These are phyloP conservation scores for Willaertia magna DNA, from an alignment of 208 protist genomes.

Conservation along the genomic window DNA sequence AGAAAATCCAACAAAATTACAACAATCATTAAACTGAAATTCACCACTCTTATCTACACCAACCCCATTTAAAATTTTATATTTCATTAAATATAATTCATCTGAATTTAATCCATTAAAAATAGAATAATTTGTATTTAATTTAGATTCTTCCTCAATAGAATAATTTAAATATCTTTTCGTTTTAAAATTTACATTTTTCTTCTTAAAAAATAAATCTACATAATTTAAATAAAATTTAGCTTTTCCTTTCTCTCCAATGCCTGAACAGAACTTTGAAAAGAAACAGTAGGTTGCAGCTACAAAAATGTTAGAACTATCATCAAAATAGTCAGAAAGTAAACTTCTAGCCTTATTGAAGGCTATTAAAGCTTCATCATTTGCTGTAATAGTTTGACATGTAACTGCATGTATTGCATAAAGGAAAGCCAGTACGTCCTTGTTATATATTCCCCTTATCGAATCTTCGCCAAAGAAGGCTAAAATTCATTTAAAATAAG, in stretches of 20 bases:
- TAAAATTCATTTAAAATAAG: no score
- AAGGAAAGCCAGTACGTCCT: background rate
- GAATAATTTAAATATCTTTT: background rate
- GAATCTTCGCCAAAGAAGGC: background rate
- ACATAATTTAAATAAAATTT: background rate
- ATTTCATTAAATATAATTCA: background rate
- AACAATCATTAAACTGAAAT: background rate
- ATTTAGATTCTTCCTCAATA: background rate
- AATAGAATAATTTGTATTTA: background rate
- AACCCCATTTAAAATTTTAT: background rate
- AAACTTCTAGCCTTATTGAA: background rate
- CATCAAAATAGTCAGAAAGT: background rate
- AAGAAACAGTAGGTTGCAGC: background rate
- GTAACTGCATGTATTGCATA: background rate
- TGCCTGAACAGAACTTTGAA: background rate
- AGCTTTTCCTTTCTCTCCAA: background rate
- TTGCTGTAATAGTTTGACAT: background rate
- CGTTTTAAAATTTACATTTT: background rate
- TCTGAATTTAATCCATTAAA: background rate
- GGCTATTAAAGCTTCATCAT: background rate
- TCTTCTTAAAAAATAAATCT: background rate
- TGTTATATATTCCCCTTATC: background rate
- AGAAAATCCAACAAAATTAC: background rate
- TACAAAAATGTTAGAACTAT: background rate
- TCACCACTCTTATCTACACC: background rate